Evolutionary conservation across 2,329 filamentous ascomycete species (phyloP).

Genomic region (Botryotinia convoluta): DNA sequence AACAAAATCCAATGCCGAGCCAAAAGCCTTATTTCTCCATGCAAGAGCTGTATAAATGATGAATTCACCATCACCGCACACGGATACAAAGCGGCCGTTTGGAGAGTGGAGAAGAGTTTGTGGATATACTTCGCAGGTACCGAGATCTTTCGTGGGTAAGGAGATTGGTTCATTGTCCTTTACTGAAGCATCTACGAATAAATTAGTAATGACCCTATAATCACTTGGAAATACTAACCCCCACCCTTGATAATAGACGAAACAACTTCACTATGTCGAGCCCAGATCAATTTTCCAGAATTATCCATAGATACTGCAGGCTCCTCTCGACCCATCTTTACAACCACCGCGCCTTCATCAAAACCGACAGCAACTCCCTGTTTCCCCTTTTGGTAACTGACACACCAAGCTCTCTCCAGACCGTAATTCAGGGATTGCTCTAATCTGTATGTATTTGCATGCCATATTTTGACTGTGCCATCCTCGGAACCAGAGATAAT

Average conservation of each 20-base stretch:
- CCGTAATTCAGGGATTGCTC: slow-evolving; percentile 97
- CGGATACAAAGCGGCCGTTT: slow-evolving; percentile 83
- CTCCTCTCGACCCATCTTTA: slow-evolving; percentile 96
- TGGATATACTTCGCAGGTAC: slow-evolving; percentile 94
- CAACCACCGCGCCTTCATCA: slow-evolving; percentile 94
- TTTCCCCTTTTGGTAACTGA: slow-evolving; percentile 89
- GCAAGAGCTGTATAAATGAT: slow-evolving; percentile 97
- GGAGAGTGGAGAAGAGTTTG: slow-evolving; percentile 94
- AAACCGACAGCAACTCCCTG: slow-evolving; percentile 95
- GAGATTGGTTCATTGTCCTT: slow-evolving; percentile 89
- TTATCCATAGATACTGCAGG: slow-evolving; percentile 96
- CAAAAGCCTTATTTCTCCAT: slow-evolving; percentile 97
- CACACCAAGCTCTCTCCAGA: slow-evolving; percentile 94
- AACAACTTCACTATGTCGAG: slow-evolving; percentile 90
- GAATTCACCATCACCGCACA: slow-evolving; percentile 96
- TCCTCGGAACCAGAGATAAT: slow-evolving; percentile 98
- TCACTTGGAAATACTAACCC: slow-evolving; percentile 43
- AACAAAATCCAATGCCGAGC: slow-evolving; percentile 90
- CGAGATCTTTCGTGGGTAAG: slow-evolving; percentile 89
- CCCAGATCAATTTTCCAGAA: slow-evolving; percentile 95
- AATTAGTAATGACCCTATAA: slow-evolving; percentile 33
- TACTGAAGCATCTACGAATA: slow-evolving; percentile 62
- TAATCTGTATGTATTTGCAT: slow-evolving; percentile 93
- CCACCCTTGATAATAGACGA: slow-evolving; percentile 93
- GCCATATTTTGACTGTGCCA: slow-evolving; percentile 96